Evolutionary conservation across 129 eudicot genomes (phyloP).

Genomic region (Flaveria sonorensis): DNA sequence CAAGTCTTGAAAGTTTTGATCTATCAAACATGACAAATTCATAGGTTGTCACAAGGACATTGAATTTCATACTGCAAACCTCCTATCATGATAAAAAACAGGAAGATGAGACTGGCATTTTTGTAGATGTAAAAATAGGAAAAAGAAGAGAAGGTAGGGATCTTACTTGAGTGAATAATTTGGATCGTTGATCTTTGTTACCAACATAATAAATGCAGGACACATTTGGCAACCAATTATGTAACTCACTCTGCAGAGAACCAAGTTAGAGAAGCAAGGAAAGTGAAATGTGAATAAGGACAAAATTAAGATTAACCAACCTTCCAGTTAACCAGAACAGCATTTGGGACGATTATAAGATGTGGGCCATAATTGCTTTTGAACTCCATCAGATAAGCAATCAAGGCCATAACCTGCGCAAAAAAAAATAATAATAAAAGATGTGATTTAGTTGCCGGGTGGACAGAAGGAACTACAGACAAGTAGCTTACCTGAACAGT

Average conservation of each 20-base stretch:
- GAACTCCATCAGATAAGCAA: slow-evolving; percentile 97
- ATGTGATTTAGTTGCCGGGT: neutral
- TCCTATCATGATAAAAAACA: slow-evolving; percentile 50
- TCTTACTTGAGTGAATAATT: slow-evolving; percentile 91
- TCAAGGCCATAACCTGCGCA: slow-evolving; percentile 90
- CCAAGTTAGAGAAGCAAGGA: slow-evolving; percentile 10
- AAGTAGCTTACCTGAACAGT: slow-evolving; percentile 75
- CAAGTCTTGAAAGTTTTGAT: slow-evolving; percentile 84
- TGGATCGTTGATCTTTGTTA: slow-evolving; percentile 79
- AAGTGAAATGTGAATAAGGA: neutral
- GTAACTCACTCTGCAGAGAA: slow-evolving; percentile 79
- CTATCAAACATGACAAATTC: slow-evolving; percentile 96
- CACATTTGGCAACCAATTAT: slow-evolving; percentile 88
- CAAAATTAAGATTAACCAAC: slow-evolving; percentile 36
- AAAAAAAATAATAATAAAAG: neutral
- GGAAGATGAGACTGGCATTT: neutral
- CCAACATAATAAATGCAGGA: slow-evolving; percentile 97
- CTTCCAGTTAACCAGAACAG: slow-evolving; percentile 99
- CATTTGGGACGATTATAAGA: slow-evolving; percentile 98
- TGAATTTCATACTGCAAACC: slow-evolving; percentile 85
- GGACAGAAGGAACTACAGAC: slow-evolving; percentile 1
- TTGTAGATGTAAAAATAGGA: neutral
- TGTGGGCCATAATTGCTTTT: slow-evolving; percentile 99
- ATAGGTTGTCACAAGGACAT: slow-evolving; percentile 96
- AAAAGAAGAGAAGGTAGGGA: neutral